Percentiles rank a stretch among this genome's conserved stretches.
Evolutionary conservation across 2,329 filamentous ascomycete genomes (phyloP).

Genomic region (Pseudocercospora vitis): DNA sequence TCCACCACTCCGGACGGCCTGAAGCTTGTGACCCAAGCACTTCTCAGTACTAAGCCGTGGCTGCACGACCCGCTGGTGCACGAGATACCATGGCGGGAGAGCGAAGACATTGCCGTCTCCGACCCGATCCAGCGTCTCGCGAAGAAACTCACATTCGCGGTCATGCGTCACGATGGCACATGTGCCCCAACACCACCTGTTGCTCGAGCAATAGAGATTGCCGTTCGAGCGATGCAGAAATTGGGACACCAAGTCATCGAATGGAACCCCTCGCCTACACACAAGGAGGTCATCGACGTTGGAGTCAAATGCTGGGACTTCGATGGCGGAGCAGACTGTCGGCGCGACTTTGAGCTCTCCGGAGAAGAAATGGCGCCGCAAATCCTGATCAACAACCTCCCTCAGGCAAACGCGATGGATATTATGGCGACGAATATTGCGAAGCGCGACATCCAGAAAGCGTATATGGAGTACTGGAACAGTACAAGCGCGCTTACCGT

Average conservation of each 20-base stretch:
- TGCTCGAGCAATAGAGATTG: conserved; percentile 53
- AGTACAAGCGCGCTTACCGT: conserved; percentile 52
- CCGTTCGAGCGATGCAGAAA: conserved; percentile 50
- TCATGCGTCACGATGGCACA: conserved; percentile 54
- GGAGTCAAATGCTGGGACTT: conserved; percentile 43
- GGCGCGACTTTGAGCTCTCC: conserved; percentile 53
- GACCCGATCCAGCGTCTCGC: conserved; percentile 30
- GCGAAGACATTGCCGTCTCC: conserved; percentile 43
- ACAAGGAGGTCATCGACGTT: conserved; percentile 42
- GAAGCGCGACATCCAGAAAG: conserved; percentile 57
- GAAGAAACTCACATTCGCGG: conserved; percentile 53
- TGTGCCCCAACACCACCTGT: conserved; percentile 60
- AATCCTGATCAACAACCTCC: conserved; percentile 40
- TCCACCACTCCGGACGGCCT: conserved; percentile 57
- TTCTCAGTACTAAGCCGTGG: conserved; percentile 64
- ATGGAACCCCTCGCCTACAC: conserved; percentile 57
- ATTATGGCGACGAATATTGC: conserved; percentile 53
- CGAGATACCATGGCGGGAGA: conserved; percentile 64
- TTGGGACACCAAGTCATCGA: conserved; percentile 60
- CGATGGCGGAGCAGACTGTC: conserved; percentile 55
- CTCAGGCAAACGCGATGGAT: conserved; percentile 44
- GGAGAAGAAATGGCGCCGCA: conserved; percentile 56
- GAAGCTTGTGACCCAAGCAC: conserved; percentile 55
- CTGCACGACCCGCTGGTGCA: conserved; percentile 63
- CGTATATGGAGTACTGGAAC: conserved; percentile 66